phyloP scores from a whole-genome alignment of 2,329 filamentous ascomycete genomes.

The Tricladium varicosporioides region DNA sequence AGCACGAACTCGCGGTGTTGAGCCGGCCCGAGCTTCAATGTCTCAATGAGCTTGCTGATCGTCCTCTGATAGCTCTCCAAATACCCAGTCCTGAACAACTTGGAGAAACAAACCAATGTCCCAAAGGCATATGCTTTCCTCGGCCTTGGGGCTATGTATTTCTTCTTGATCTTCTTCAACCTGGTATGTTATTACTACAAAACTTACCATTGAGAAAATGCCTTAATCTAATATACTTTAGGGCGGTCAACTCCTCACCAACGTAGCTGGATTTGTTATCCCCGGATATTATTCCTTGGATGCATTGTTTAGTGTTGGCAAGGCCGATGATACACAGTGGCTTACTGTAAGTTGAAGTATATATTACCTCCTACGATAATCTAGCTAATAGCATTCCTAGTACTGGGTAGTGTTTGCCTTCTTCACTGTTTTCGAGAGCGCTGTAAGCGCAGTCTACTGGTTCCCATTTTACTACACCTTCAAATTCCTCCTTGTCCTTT shows the following conservation, averaged over 20 bases:
- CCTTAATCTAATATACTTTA: no score
- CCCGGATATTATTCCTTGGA: conserved; percentile 82
- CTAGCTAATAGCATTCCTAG: conserved; percentile 39
- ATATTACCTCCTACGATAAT: neutral
- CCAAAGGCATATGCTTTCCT: conserved; percentile 85
- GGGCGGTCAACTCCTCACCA: conserved; percentile 82
- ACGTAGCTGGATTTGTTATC: conserved; percentile 79
- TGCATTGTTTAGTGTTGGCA: conserved; percentile 70
- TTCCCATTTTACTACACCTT: conserved; percentile 99
- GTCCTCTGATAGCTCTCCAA: conserved; percentile 66
- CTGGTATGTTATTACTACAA: conserved; percentile 40
- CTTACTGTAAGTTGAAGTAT: conserved; percentile 55
- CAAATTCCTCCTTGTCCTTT: conserved; percentile 97
- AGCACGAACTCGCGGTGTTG: no score
- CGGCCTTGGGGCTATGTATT: conserved; percentile 75
- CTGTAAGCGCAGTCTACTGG: conserved; percentile 85
- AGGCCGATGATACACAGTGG: conserved; percentile 80
- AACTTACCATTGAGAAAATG: no score
- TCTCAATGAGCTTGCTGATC: conserved; percentile 5
- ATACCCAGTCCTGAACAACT: conserved; percentile 78
- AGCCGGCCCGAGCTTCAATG: neutral
- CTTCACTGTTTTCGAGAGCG: conserved; percentile 80
- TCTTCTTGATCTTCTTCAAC: conserved; percentile 92
- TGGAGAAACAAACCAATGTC: conserved; percentile 79
- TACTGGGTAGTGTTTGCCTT: conserved; percentile 88